phyloP scores from a whole-genome alignment of 257 asterid species.

The Nicotiana undulata region DNA sequence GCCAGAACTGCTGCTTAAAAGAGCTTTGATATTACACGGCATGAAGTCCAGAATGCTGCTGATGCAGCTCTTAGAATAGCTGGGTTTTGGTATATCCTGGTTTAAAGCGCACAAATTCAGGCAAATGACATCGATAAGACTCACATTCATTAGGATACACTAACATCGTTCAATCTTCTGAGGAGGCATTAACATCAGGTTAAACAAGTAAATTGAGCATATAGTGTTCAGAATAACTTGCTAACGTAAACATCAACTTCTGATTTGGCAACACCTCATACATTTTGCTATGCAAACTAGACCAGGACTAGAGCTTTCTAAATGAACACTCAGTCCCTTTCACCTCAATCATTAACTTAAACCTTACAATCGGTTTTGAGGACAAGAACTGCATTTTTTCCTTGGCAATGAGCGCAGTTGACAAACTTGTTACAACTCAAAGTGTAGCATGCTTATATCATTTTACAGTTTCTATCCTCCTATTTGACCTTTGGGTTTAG shows the following conservation, averaged over 20 bases:
- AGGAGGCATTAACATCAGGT: not conserved
- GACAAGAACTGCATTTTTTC: not conserved
- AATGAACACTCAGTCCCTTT: not conserved
- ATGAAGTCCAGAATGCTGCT: constrained; percentile 91
- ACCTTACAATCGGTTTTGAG: not conserved
- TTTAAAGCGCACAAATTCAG: not conserved
- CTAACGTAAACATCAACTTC: not conserved
- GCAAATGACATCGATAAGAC: not conserved
- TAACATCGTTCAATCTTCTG: not conserved
- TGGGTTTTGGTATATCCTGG: constrained; percentile 92
- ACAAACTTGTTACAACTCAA: not conserved
- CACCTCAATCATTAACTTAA: not conserved
- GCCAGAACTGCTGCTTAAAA: constrained; percentile 34
- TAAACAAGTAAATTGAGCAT: not conserved
- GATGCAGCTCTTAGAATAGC: constrained; percentile 79
- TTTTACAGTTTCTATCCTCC: not conserved
- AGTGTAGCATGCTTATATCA: not conserved
- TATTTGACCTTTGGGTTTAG: not conserved
- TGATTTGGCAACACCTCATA: not conserved
- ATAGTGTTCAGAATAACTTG: not conserved
- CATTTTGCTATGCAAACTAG: not conserved
- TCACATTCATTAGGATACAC: not conserved
- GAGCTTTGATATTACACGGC: constrained; percentile 79
- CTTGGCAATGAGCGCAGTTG: not conserved
- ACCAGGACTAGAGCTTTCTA: not conserved